Percentiles rank a stretch among this genome's conserved stretches.
Conservation (phyloP, 2,329 filamentous ascomycete species). For the Aspergillus carbonarius region DNA sequence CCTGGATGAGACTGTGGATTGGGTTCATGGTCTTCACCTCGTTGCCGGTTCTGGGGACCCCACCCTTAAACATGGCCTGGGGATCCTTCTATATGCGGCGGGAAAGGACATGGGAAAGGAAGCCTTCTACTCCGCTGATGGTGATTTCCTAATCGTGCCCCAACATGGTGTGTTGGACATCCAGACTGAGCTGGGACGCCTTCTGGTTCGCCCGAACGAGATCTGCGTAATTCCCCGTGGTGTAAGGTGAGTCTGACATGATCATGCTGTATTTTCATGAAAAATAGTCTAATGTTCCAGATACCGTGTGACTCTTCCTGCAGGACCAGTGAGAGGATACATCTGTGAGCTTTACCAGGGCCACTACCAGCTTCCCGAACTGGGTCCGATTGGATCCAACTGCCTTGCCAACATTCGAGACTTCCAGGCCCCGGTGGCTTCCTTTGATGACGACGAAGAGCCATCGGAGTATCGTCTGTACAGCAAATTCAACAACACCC, state of each 20-base stretch:
- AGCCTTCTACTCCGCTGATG: slow-evolving; percentile 82
- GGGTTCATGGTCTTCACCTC: slow-evolving; percentile 68
- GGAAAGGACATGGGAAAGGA: slow-evolving; percentile 74
- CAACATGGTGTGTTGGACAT: slow-evolving; percentile 74
- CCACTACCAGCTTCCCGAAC: slow-evolving; percentile 69
- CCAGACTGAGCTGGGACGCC: slow-evolving; percentile 71
- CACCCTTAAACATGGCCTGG: slow-evolving; percentile 73
- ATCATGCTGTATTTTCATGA: background rate
- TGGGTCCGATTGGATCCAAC: slow-evolving; percentile 72
- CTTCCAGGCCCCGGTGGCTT: slow-evolving; percentile 70
- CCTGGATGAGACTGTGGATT: slow-evolving; percentile 66
- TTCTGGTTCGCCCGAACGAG: slow-evolving; percentile 75
- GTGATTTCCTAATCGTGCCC: slow-evolving; percentile 73
- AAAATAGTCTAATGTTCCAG: slow-evolving; percentile 19
- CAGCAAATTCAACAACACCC: slow-evolving; percentile 65
- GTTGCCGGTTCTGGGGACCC: slow-evolving; percentile 79
- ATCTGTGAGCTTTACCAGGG: slow-evolving; percentile 73
- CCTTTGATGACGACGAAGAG: slow-evolving; percentile 61
- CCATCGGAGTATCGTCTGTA: slow-evolving; percentile 55
- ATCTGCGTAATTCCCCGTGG: slow-evolving; percentile 75
- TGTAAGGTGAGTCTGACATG: slow-evolving; percentile 49
- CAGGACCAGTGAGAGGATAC: slow-evolving; percentile 67
- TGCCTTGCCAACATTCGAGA: slow-evolving; percentile 73
- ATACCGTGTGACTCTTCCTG: slow-evolving; percentile 67
- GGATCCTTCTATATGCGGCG: slow-evolving; percentile 77